Evolutionary conservation across 371 early-diverging fungal species (phyloP).

Genomic region (Rhizomucor miehei): DNA sequence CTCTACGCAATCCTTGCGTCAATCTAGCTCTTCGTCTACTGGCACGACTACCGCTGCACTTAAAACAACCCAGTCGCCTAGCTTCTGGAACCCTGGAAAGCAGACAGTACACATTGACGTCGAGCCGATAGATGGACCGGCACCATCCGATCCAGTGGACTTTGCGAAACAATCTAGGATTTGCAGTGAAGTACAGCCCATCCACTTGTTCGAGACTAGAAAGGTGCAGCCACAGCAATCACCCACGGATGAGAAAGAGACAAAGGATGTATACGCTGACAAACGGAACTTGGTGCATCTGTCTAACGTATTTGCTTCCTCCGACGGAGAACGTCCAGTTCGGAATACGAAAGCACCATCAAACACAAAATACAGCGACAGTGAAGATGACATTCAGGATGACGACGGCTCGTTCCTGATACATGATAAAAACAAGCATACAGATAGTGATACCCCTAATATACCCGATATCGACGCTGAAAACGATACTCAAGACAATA

Average conservation of each 20-base stretch:
- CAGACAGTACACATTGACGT: slow-evolving; percentile 1
- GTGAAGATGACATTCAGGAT: too few species aligned
- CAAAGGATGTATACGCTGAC: too few species aligned
- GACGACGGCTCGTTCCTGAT: too few species aligned
- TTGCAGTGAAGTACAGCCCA: slow-evolving; percentile 12
- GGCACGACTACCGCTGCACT: not conserved
- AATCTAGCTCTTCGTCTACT: not conserved
- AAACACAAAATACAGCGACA: too few species aligned
- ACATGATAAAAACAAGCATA: too few species aligned
- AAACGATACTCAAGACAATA: slow-evolving; percentile 4
- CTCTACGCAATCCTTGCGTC: not conserved
- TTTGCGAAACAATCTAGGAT: slow-evolving; percentile 6
- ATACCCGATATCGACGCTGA: not conserved
- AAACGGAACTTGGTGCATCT: too few species aligned
- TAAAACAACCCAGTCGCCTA: not conserved
- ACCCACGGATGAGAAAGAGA: slow-evolving; percentile 1
- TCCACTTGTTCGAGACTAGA: slow-evolving; percentile 23
- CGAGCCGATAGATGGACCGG: slow-evolving; percentile 4
- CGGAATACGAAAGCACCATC: too few species aligned
- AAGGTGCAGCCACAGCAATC: slow-evolving; percentile 4
- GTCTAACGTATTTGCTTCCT: too few species aligned
- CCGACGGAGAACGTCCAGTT: too few species aligned
- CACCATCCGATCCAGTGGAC: slow-evolving; percentile 18
- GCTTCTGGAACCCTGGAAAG: slow-evolving; percentile 14
- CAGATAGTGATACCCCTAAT: too few species aligned